Evolutionary conservation across 345 rosid genomes (phyloP), one percentile per base, ranked within the genome.

Genomic region (Eucalyptus erythrocorys): DNA sequence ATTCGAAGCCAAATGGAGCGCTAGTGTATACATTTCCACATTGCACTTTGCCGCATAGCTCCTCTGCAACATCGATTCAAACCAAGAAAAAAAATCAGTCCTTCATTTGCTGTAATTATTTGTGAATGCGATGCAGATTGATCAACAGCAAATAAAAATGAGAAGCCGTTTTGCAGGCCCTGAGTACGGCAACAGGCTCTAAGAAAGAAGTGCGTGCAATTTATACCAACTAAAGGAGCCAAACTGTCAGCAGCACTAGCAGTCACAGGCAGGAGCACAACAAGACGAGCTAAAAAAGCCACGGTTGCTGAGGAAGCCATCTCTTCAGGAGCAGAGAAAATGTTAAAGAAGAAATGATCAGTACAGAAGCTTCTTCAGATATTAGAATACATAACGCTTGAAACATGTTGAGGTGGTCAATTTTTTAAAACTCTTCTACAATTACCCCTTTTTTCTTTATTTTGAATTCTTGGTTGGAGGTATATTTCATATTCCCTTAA

Each of bases 181-280:
- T 26, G 30, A 57, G 64, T 57, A 26, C n/a, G 14, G n/a, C 64
- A 22, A 24, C n/a, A 57, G 30, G 30, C 13, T 26, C 64, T 57
- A 57, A 57, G 64, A 57, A 57, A 51, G 86, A 47, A 55, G 7
- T 37, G 55, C 26, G 11, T 61, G 90, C 90, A 87, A 30, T 66
- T 88, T 89, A 26, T 57, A 57, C n/a, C 64, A 57, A 57, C 10
- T n/a, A 87, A 90, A n/a, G 93, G 92, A 88, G 89, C 49, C 48
- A 86, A 24, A 40, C 32, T 53, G n/a, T 8, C 34, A 7, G 43
- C 81, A 22, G 86, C 93, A 7, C 45, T 85, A 85, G 90, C 88
- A 85, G 88, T 64, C 40, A 87, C n/a, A 3, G 92, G 93, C 32
- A 92, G 88, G 55, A 89, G 85, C 11, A 89, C 89, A 34, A 88